Evolutionary conservation across 768 basidiomycete species (phyloP).

Genomic region (Mycena belliarum): DNA sequence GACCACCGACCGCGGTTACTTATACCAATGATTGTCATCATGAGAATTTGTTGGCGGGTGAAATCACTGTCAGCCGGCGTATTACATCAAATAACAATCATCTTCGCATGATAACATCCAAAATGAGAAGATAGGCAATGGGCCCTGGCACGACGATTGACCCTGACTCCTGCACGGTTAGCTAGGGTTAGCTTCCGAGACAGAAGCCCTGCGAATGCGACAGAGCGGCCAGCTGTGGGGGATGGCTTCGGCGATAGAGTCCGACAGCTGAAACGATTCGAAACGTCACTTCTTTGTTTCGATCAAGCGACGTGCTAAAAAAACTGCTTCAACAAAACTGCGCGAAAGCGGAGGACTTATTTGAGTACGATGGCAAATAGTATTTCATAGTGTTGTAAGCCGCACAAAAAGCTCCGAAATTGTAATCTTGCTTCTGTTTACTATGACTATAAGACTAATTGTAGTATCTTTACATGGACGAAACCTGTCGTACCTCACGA

Average conservation of each 20-base stretch:
- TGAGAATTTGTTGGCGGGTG: conserved; percentile 17
- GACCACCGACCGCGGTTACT: not conserved
- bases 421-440: conserved; percentile 10
- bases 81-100: conserved; percentile 5
- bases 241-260: not conserved
- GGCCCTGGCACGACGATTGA: no score
- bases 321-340: no score
- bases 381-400: conserved; percentile 18
- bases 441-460: conserved; percentile 2
- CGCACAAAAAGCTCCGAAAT: conserved; percentile 11
- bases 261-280: conserved; percentile 1
- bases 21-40: conserved; percentile 16
- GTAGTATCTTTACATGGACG: not conserved
- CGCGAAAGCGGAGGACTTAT: no score
- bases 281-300: not conserved
- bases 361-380: conserved; percentile 16
- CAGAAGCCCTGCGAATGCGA: no score
- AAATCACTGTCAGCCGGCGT: conserved; percentile 5
- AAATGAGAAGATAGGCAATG: not conserved
- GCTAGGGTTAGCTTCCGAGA: no score
- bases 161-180: no score
- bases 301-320: not conserved
- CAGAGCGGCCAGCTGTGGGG: no score
- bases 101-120: not conserved
- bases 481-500: conserved; percentile 16